These are phyloP conservation scores for Thecaphora thlaspeos DNA, from an alignment of 1,284 basidiomycete species.

Conservation along the genomic window DNA sequence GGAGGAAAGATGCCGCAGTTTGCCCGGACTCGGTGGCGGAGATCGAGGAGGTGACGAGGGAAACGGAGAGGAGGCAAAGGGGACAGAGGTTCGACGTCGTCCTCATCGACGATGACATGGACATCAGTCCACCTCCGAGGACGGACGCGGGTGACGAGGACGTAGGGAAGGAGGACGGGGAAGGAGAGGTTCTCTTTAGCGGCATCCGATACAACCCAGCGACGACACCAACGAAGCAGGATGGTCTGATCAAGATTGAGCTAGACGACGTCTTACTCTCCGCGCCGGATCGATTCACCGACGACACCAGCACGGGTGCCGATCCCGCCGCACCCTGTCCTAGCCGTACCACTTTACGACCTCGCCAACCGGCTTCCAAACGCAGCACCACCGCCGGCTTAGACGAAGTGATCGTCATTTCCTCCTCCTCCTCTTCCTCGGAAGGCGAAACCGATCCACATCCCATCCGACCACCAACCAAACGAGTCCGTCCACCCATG, in stretches of 20 bases:
- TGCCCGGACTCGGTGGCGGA: not conserved
- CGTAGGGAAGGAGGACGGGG: no score
- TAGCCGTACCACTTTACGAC: no score
- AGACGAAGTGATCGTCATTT: not conserved
- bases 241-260: not conserved
- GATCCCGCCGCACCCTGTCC: no score
- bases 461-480: no score
- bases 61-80: constrained; percentile 7
- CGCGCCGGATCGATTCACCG: not conserved
- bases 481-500: not conserved
- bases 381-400: no score
- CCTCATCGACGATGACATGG: constrained; percentile 12
- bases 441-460: no score
- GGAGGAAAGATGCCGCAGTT: not conserved
- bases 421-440: no score
- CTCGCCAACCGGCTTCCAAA: no score
- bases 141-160: no score
- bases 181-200: not conserved
- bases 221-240: not conserved
- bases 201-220: not conserved
- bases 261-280: not conserved
- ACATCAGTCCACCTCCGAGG: no score
- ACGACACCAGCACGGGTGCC: no score
- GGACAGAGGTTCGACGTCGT: constrained; percentile 13
- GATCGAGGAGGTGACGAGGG: constrained; percentile 2